These are phyloP conservation scores for Vitis hybrid DNA, from an alignment of 177 flowering plant genomes.

Conservation along the genomic window DNA sequence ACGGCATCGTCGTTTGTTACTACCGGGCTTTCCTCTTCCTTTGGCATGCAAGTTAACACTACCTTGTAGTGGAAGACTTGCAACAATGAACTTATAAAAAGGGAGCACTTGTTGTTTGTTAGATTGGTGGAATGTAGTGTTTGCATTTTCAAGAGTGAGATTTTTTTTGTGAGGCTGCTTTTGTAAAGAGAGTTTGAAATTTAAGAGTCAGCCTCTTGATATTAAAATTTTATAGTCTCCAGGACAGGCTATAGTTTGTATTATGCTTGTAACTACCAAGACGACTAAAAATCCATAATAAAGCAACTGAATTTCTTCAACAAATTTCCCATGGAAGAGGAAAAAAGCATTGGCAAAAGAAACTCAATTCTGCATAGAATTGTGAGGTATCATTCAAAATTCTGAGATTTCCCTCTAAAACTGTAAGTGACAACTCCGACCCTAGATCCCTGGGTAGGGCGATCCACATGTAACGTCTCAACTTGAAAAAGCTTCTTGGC, in stretches of 20 bases:
- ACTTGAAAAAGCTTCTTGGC: conserved; percentile 74
- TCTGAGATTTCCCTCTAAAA: conserved; percentile 30
- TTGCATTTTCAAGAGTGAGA: not conserved
- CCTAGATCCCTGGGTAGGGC: conserved; percentile 55
- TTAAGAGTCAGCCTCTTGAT: too few species aligned
- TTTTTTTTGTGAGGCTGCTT: too few species aligned
- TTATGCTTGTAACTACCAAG: too few species aligned
- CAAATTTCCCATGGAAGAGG: too few species aligned
- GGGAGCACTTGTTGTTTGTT: not conserved
- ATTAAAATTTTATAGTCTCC: too few species aligned
- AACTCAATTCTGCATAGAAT: too few species aligned
- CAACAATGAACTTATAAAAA: not conserved
- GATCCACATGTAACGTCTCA: conserved; percentile 41
- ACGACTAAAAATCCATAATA: too few species aligned
- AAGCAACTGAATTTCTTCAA: too few species aligned
- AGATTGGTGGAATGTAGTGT: not conserved
- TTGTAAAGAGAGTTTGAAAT: too few species aligned
- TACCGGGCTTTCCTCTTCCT: not conserved
- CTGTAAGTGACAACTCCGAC: conserved; percentile 72
- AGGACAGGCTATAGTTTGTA: too few species aligned
- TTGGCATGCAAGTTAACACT: not conserved
- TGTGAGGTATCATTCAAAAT: not conserved
- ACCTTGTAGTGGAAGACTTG: not conserved
- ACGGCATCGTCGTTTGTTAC: not conserved
- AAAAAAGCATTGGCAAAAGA: too few species aligned